phyloP scores from a whole-genome alignment of 2,329 filamentous ascomycete genomes.

The Periconia sp. region DNA sequence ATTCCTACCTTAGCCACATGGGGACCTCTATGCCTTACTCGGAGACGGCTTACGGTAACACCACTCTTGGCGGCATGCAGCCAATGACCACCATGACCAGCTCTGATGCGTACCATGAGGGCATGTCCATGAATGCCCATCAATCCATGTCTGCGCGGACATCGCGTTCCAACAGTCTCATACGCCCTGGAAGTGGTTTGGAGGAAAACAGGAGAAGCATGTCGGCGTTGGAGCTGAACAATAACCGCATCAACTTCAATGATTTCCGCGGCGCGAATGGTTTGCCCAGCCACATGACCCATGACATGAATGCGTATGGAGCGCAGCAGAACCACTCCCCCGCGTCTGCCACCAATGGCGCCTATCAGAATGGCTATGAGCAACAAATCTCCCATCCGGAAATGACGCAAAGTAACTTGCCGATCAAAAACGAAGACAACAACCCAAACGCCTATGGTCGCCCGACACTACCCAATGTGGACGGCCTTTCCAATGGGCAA shows the following conservation, averaged over 20 bases:
- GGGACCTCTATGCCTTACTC: conserved; percentile 37
- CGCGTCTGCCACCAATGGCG: conserved; percentile 19
- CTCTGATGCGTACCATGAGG: conserved; percentile 38
- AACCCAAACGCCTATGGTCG: conserved; percentile 35
- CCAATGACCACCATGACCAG: conserved; percentile 35
- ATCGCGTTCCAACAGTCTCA: conserved; percentile 53
- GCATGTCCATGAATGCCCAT: conserved; percentile 41
- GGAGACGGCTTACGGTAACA: conserved; percentile 31
- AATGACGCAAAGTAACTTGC: conserved; percentile 38
- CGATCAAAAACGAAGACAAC: conserved; percentile 35
- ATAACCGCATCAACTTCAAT: conserved; percentile 37
- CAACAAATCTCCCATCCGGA: conserved; percentile 31
- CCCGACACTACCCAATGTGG: conserved; percentile 38
- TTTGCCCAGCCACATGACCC: conserved; percentile 29
- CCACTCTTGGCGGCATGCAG: conserved; percentile 32
- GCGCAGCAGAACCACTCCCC: conserved; percentile 29
- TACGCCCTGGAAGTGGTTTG: conserved; percentile 43
- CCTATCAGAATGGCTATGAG: conserved; percentile 37
- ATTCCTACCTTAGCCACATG: conserved; percentile 40
- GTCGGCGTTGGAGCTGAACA: conserved; percentile 38
- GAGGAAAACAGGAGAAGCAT: conserved; percentile 42
- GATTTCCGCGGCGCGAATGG: conserved; percentile 36
- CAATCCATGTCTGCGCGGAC: conserved; percentile 51
- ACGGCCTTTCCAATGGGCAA: conserved; percentile 38
- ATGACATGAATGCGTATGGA: conserved; percentile 26